Base-by-base conservation (phyloP, 164 flowering plant species). In the Tinospora cordifolia region DNA sequence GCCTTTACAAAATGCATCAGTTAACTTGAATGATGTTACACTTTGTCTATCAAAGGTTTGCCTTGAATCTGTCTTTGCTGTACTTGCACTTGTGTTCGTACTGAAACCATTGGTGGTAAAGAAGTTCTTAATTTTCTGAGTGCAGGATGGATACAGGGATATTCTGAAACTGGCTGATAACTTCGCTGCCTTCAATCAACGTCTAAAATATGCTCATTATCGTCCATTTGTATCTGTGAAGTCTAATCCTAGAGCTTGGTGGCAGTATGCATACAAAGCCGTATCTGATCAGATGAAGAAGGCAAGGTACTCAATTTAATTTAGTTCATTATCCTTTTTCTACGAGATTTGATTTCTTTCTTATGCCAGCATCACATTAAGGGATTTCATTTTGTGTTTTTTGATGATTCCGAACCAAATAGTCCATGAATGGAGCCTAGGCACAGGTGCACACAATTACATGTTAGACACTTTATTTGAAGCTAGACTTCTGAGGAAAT, bases 1-100 rank as follows among this genome's bases (percentile, higher is more conserved):
- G 73, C 90, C 99, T 74, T 65, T 84, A 41, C 98, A 92, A 74
- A 88, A 84, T 70, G 96, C 94, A 49, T 79, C 70, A 8, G 93
- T 95, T 63, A 82, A 84, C 81, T 86, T 95, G 84, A 96, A 95
- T 81, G 98, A 95, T 77, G 99, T 95, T 76, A 92, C 98, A 13
- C 84, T 95, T 5, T 88, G 94, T 78, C 80, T 95, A 63, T 81
- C 99, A 12, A 89, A 91, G 98, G 99, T 92, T 77, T 51, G 46
- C 67, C 39, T 71, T 73, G 14, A 27, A 21, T 44, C 71, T 47
- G 47, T 46, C 65, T 38, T 71, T 72, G 8, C 38, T 38, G 25
- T 60, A 59, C 67, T 7, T 68, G 13, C 60, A 30, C 8, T 64
- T 15, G 39, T 36, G 14, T 76, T 34, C n/a, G 22, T 62, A 41